These are phyloP conservation scores for Ophiostoma triangulosporum DNA, from an alignment of 2,329 filamentous ascomycete genomes.

Conservation along the genomic window DNA sequence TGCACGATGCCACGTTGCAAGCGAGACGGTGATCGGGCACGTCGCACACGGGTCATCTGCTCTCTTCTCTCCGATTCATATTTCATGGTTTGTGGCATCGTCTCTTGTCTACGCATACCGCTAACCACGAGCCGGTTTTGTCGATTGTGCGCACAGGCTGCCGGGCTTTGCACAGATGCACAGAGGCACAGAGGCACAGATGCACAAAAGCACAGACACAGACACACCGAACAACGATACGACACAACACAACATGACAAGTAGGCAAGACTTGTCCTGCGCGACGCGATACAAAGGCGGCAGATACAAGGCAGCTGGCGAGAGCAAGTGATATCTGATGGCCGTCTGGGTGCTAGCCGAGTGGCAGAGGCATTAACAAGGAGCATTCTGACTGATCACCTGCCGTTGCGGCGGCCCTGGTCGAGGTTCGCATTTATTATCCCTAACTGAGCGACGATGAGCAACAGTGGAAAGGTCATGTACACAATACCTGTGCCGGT, in stretches of 20 bases:
- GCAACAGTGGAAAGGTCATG: background rate
- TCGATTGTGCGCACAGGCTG: background rate
- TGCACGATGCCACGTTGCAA: slow-evolving; percentile 1
- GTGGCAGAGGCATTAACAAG: background rate
- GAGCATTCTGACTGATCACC: background rate
- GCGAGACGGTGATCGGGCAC: background rate
- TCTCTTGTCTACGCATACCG: background rate
- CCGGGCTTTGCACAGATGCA: background rate
- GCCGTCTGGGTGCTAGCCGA: background rate
- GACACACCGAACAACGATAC: background rate
- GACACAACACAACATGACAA: background rate
- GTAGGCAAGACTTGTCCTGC: background rate
- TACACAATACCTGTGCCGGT: background rate
- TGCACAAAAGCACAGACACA: too few relatives aligned
- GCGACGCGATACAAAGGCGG: background rate
- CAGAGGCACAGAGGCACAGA: background rate
- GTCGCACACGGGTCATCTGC: background rate
- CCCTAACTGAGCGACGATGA: too few relatives aligned
- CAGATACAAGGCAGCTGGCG: background rate
- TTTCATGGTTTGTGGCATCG: background rate
- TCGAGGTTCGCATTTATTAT: background rate
- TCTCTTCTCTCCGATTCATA: background rate
- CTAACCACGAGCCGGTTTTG: background rate
- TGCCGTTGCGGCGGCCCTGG: background rate
- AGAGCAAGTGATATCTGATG: background rate